Evolutionary conservation across 768 basidiomycete genomes (phyloP), one percentile per base, ranked within the genome.

Genomic region (Russula foetens): DNA sequence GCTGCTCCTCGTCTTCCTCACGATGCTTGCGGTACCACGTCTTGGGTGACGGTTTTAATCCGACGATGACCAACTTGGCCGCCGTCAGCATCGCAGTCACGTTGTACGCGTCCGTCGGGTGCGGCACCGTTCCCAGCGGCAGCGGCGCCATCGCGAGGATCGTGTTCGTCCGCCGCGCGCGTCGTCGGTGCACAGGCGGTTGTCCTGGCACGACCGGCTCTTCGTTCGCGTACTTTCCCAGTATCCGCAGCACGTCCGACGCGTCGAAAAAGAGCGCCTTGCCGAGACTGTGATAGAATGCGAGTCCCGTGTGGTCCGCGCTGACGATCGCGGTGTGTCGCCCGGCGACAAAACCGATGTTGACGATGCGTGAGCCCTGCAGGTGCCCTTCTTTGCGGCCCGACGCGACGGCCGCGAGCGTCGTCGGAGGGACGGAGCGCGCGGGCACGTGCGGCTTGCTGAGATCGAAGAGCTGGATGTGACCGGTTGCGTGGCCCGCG

Each of bases 211-310:
- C 68, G 23, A 54, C 66, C 39, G 50, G 57, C 45, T 73, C 71
- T 45, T 78, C 77, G 29, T 85, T 82, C 4, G 90, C 89, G 68
- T 98, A 96, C 67, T 88, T 90, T 1, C 97, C 97, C 2, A 98
- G 79, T 54, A 99, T 91, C 19, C 97, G 86, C 47, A 98, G 80
- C 38, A 91, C 92, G 70, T 99, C 97, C 17, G 90, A 85, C 14
- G 95, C 94, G 48, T 98, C 95, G 7, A 99, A 87, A 65, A 97
- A 97, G 15, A 98, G 78, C 12, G 98, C 86, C 71, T 92, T 95
- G 28, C 97, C 93, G 4, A 99, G 76, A 56, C 88, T 90, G 73
- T 98, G 95, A 70, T 92, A 97, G 73, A 99, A 99, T 0, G 93
- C 91, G 9, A 98, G 79, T 0, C 97, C 97, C 65, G 80, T 75